Percentiles rank a stretch among this genome's conserved stretches.
These are phyloP conservation scores for Orbilia blumenaviensis DNA, from an alignment of 2,329 filamentous ascomycete species.

Conservation along the genomic window DNA sequence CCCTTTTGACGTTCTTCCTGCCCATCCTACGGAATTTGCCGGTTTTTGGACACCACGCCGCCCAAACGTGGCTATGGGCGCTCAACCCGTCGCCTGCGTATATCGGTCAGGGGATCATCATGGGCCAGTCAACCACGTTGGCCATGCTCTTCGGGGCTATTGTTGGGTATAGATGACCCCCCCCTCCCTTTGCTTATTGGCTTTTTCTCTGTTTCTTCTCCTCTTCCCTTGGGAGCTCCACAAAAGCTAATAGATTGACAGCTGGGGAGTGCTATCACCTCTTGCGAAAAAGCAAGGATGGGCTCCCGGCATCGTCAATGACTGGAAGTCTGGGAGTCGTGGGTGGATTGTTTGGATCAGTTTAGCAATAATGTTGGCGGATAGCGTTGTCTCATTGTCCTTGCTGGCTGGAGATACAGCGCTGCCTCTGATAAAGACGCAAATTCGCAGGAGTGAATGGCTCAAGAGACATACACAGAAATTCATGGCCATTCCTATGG, in stretches of 20 bases:
- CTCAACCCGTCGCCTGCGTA: slow-evolving; percentile 97
- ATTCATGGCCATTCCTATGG: not conserved
- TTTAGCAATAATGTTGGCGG: slow-evolving; percentile 93
- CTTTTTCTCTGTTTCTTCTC: not conserved
- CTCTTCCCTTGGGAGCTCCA: not conserved
- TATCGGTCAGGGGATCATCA: slow-evolving; percentile 96
- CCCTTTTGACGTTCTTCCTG: slow-evolving; percentile 87
- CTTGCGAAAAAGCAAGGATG: slow-evolving; percentile 85
- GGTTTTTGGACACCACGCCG: slow-evolving; percentile 78
- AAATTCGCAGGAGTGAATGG: not conserved
- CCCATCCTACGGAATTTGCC: slow-evolving; percentile 86
- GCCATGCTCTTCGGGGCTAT: slow-evolving; percentile 94
- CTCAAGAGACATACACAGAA: not conserved
- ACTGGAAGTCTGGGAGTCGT: slow-evolving; percentile 93
- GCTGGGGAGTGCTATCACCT: slow-evolving; percentile 91
- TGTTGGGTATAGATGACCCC: slow-evolving; percentile 65
- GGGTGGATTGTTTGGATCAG: slow-evolving; percentile 99
- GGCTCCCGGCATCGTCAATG: slow-evolving; percentile 84
- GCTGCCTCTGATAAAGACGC: not conserved
- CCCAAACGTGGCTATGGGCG: slow-evolving; percentile 88
- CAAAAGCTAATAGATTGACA: not conserved
- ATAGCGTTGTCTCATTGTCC: slow-evolving; percentile 86
- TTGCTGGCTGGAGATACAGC: slow-evolving; percentile 60
- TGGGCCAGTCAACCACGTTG: slow-evolving; percentile 92
- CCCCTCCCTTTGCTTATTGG: not conserved